Evolutionary conservation across 2,329 filamentous ascomycete genomes (phyloP).

Genomic region (Xylaria sp.): DNA sequence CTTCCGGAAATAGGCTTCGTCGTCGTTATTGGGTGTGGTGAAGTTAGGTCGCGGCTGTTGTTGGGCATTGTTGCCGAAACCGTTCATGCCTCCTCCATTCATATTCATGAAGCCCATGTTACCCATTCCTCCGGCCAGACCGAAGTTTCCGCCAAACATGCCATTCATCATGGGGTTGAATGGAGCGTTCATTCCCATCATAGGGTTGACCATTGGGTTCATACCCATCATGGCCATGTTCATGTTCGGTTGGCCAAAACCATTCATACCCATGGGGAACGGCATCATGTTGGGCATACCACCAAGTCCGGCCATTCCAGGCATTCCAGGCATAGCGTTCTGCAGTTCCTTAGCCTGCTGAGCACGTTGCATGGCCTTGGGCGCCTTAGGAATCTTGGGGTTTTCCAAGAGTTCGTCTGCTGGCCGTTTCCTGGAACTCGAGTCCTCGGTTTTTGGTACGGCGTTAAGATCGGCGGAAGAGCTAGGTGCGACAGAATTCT

Average conservation of each 20-base stretch:
- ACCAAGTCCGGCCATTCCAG: slow-evolving; percentile 35
- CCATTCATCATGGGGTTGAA: slow-evolving; percentile 36
- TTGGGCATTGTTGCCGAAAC: slow-evolving; percentile 32
- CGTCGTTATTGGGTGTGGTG: slow-evolving; percentile 59
- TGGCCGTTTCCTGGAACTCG: slow-evolving; percentile 65
- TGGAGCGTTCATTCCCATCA: slow-evolving; percentile 35
- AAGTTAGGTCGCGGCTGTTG: slow-evolving; percentile 35
- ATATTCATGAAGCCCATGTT: slow-evolving; percentile 34
- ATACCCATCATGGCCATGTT: slow-evolving; percentile 37
- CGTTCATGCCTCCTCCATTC: slow-evolving; percentile 22
- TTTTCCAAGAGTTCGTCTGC: slow-evolving; percentile 68
- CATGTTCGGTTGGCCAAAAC: slow-evolving; percentile 36
- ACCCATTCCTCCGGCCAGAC: slow-evolving; percentile 33
- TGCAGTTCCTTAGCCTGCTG: slow-evolving; percentile 45
- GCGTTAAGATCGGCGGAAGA: slow-evolving; percentile 24
- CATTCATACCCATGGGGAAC: slow-evolving; percentile 37
- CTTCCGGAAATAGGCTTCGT: slow-evolving; percentile 91
- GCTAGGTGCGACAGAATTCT: slow-evolving; percentile 25
- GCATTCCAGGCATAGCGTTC: slow-evolving; percentile 34
- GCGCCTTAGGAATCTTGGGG: slow-evolving; percentile 59
- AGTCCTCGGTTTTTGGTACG: slow-evolving; percentile 19
- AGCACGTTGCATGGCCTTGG: slow-evolving; percentile 57
- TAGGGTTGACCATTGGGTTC: slow-evolving; percentile 37
- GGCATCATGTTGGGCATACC: slow-evolving; percentile 42
- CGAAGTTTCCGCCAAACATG: slow-evolving; percentile 34